Percentiles rank a stretch among this genome's conserved stretches.
phyloP scores from a whole-genome alignment of 2,329 filamentous ascomycete species.

The Periconia macrospinosa region DNA sequence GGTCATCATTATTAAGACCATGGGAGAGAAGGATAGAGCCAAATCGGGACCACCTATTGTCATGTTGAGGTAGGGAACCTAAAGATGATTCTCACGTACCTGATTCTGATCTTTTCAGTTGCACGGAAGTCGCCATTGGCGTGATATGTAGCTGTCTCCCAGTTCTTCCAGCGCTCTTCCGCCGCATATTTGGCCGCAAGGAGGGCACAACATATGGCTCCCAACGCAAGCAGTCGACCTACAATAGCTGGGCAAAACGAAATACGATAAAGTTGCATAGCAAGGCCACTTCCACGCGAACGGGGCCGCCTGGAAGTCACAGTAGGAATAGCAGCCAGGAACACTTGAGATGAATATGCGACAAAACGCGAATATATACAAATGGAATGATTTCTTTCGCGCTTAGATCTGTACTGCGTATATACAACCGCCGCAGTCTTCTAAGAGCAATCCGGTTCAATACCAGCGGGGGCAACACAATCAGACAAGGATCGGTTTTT shows the following conservation, averaged over 20 bases:
- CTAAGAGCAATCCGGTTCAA: neutral
- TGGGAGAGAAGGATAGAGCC: neutral
- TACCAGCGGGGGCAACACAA: neutral
- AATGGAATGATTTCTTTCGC: neutral
- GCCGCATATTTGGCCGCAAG: neutral
- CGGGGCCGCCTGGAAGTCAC: neutral
- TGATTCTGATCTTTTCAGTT: neutral
- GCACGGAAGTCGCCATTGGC: neutral
- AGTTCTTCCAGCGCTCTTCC: neutral
- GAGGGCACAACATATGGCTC: neutral
- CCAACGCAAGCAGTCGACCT: neutral
- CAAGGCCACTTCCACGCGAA: neutral
- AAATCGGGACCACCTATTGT: neutral
- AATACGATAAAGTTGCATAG: neutral
- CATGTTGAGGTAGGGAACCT: neutral
- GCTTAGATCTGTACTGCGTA: too few species aligned
- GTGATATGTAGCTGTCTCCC: conserved; percentile 1
- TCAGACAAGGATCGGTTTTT: conserved; percentile 5
- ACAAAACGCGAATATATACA: too few species aligned
- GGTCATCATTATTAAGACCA: neutral
- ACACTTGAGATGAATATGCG: neutral
- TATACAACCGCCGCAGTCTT: too few species aligned
- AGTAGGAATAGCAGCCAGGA: neutral
- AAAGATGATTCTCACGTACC: neutral
- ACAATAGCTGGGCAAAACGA: neutral